A percentile compares a stretch with the other conserved stretches of the same genome.
Conservation (phyloP, 352 stramenopile genomes). For the Saprolegnia parasitica region DNA sequence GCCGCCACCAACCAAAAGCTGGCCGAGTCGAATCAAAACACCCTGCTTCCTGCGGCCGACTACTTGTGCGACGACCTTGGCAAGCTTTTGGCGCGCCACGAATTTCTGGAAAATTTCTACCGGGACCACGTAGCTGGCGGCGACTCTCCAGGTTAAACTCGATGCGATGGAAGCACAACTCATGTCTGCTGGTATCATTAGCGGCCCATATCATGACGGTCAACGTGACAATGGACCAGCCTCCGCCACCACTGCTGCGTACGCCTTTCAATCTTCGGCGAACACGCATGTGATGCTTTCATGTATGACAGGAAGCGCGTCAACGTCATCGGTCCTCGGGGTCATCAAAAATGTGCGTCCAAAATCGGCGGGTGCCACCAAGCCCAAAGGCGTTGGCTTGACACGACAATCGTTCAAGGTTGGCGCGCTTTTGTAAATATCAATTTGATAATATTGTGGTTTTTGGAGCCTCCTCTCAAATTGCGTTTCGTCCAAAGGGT, state of each 20-base stretch:
- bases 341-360: conserved; percentile 6
- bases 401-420: conserved; percentile 22
- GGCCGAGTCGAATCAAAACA: background rate
- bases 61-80: background rate
- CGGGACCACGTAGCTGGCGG: background rate
- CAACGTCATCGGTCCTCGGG: background rate
- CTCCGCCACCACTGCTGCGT: background rate
- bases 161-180: background rate
- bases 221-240: conserved; percentile 2
- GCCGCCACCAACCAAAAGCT: conserved; percentile 15
- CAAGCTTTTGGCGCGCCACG: conserved; percentile 17
- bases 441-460: background rate
- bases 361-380: conserved; percentile 13
- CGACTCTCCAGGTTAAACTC: background rate
- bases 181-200: background rate
- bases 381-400: conserved; percentile 18
- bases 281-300: background rate
- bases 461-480: background rate
- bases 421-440: conserved; percentile 11
- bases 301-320: background rate
- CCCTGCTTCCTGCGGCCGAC: background rate
- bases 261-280: background rate
- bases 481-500: background rate
- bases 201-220: background rate
- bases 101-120: conserved; percentile 26